phyloP scores from a whole-genome alignment of 306 rosid genomes.

The Trifolium dubium region DNA sequence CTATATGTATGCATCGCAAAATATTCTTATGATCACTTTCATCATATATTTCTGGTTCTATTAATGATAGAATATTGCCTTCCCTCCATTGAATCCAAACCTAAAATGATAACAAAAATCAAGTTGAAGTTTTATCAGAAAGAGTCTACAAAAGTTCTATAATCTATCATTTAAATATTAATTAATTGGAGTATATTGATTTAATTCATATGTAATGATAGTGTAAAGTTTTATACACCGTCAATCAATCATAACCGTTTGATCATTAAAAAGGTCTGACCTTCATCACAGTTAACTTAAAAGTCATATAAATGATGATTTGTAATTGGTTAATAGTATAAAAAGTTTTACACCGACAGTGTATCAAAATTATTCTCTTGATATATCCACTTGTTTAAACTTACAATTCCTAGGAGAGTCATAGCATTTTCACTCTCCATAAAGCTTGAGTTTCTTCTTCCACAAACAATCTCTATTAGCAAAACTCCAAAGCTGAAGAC shows the following conservation, averaged over 20 bases:
- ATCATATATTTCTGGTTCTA: slow-evolving; percentile 28
- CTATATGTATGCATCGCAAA: slow-evolving; percentile 42
- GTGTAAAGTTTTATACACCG: too few species aligned
- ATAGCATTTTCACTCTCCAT: slow-evolving; percentile 4
- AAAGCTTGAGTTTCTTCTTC: slow-evolving; percentile 44
- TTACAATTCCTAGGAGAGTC: slow-evolving; percentile 44
- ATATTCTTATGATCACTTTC: not conserved
- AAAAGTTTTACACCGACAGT: too few species aligned
- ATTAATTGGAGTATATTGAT: too few species aligned
- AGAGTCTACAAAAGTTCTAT: not conserved
- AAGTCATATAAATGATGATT: too few species aligned
- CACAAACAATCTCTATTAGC: slow-evolving; percentile 42
- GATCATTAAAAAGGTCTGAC: too few species aligned
- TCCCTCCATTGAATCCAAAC: slow-evolving; percentile 44
- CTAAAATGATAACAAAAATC: slow-evolving; percentile 19
- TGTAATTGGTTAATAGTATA: too few species aligned
- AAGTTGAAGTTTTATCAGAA: not conserved
- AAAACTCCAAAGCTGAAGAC: slow-evolving; percentile 49
- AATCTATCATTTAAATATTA: not conserved
- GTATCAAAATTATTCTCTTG: too few species aligned
- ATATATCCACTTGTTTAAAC: not conserved
- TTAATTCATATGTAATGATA: too few species aligned
- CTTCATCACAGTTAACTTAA: too few species aligned
- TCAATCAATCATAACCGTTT: too few species aligned
- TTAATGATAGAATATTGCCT: slow-evolving; percentile 6